Conservation (phyloP, 1,139 yeast genomes). For the Yamadazyma buinensis region DNA sequence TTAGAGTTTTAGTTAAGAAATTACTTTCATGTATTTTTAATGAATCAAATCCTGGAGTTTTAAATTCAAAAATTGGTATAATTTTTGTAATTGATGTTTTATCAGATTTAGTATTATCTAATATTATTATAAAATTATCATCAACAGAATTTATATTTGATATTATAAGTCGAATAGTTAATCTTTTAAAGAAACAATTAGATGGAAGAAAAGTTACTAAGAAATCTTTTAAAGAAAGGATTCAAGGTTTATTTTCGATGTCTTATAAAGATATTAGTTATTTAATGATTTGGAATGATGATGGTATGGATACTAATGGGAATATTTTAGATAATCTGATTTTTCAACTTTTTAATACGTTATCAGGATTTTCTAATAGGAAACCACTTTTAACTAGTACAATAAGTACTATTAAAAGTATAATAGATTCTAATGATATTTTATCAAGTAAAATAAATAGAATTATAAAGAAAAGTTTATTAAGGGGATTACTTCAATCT, state of each 20-base stretch:
- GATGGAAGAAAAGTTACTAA: constrained; percentile 2
- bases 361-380: constrained; percentile 24
- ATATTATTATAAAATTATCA: constrained; percentile 25
- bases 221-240: constrained; percentile 6
- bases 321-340: constrained; percentile 17
- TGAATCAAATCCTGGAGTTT: constrained; percentile 11
- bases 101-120: constrained; percentile 33
- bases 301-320: constrained; percentile 5
- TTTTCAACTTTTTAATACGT: constrained; percentile 24
- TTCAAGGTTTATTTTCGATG: constrained; percentile 8
- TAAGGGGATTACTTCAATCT: constrained; percentile 15
- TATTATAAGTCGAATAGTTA: constrained; percentile 9
- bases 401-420: constrained; percentile 11
- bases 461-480: constrained; percentile 13
- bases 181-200: neutral
- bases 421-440: constrained; percentile 11
- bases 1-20: constrained; percentile 22
- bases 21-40: constrained; percentile 20
- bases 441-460: constrained; percentile 18
- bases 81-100: constrained; percentile 26
- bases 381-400: constrained; percentile 26
- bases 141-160: constrained; percentile 28
- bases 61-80: constrained; percentile 27
- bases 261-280: constrained; percentile 14
- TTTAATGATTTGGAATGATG: constrained; percentile 11